Percentiles rank a stretch among this genome's conserved stretches.
phyloP scores from a whole-genome alignment of 805 yeast genomes.

The Wickerhamiella dianesei region DNA sequence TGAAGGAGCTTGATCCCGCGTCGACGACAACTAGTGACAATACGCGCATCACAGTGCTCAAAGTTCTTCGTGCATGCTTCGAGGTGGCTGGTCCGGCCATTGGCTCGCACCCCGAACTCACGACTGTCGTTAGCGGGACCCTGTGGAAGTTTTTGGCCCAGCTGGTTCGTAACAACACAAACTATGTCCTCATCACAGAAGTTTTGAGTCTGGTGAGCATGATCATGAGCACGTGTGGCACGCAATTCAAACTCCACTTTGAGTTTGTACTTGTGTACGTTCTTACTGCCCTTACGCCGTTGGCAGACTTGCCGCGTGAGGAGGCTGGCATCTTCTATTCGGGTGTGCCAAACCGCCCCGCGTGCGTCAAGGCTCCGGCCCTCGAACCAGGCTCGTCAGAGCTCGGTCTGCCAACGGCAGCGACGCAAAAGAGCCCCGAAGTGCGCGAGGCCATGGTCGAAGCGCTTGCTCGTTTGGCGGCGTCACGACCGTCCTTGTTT shows the following conservation, averaged over 20 bases:
- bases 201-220: constrained; percentile 66
- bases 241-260: constrained; percentile 60
- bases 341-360: constrained; percentile 27
- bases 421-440: constrained; percentile 22
- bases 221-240: constrained; percentile 51
- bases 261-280: constrained; percentile 38
- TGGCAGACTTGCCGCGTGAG: constrained; percentile 27
- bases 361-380: constrained; percentile 45
- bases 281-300: constrained; percentile 26
- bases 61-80: constrained; percentile 60
- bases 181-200: constrained; percentile 56
- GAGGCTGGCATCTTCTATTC: constrained; percentile 27
- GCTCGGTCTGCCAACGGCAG: constrained; percentile 13
- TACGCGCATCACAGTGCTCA: constrained; percentile 69
- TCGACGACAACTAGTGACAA: constrained; percentile 49
- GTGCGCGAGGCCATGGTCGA: constrained; percentile 71
- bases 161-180: constrained; percentile 54
- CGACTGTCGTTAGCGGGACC: constrained; percentile 59
- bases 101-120: constrained; percentile 47
- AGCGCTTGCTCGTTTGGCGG: constrained; percentile 45
- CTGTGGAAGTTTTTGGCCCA: constrained; percentile 77
- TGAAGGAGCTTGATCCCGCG: constrained; percentile 69
- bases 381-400: constrained; percentile 19
- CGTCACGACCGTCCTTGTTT: constrained; percentile 59
- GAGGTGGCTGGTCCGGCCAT: constrained; percentile 66